Percentiles rank a stretch among this genome's conserved stretches.
These are phyloP conservation scores for Saccharomycopsis fibuligera DNA, from an alignment of 805 yeast genomes.

Conservation along the genomic window DNA sequence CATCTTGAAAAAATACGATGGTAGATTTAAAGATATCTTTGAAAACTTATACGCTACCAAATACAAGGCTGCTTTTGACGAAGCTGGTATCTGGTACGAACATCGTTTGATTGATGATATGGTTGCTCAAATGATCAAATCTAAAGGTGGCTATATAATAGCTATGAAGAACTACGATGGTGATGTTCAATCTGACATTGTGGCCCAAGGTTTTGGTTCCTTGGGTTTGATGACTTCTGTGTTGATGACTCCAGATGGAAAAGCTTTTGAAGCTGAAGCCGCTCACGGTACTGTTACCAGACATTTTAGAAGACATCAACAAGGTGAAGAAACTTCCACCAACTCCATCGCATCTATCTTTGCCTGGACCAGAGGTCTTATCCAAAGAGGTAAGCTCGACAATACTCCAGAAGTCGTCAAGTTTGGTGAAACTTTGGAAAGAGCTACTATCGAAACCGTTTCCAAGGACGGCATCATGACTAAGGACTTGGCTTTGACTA, in stretches of 20 bases:
- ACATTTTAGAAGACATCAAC: constrained; percentile 92
- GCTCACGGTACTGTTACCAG: constrained; percentile 99
- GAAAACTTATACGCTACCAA: constrained; percentile 67
- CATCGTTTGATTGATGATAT: constrained; percentile 95
- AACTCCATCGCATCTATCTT: constrained; percentile 95
- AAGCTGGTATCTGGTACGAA: constrained; percentile 87
- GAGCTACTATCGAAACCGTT: constrained; percentile 83
- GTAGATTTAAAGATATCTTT: constrained; percentile 91
- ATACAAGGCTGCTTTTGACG: constrained; percentile 68
- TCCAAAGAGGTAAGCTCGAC: constrained; percentile 89
- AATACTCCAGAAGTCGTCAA: constrained; percentile 75
- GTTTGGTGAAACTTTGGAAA: constrained; percentile 75
- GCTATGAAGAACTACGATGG: constrained; percentile 98
- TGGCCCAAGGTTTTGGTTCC: constrained; percentile 97
- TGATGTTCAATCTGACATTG: constrained; percentile 93
- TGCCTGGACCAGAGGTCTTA: constrained; percentile 94
- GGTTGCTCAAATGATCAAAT: constrained; percentile 98
- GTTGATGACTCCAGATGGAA: constrained; percentile 94
- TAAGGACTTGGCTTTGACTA: constrained; percentile 87
- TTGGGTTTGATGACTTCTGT: constrained; percentile 96
- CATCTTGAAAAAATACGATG: constrained; percentile 88
- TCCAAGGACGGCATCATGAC: constrained; percentile 84
- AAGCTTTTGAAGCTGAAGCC: constrained; percentile 92
- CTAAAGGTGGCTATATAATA: constrained; percentile 89
- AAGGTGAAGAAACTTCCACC: constrained; percentile 95